Percentiles rank a stretch among this genome's conserved stretches.
Evolutionary conservation across 2,329 filamentous ascomycete species (phyloP).

Genomic region (Knufia fluminis): DNA sequence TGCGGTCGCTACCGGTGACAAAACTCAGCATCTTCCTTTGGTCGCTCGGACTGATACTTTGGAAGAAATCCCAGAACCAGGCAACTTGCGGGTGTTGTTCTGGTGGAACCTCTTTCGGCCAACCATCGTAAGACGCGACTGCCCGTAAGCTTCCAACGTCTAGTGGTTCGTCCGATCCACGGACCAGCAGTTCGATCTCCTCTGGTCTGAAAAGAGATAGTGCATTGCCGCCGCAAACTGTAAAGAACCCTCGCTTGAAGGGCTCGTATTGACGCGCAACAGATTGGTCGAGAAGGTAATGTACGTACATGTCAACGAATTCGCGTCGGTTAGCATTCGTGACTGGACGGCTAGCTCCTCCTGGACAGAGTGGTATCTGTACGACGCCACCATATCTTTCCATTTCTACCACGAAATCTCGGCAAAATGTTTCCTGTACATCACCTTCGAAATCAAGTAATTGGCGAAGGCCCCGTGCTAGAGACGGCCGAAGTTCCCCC

Average conservation of each 20-base stretch:
- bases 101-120: constrained; percentile 43
- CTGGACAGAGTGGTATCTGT: constrained; percentile 61
- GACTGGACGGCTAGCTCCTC: constrained; percentile 64
- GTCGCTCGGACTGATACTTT: constrained; percentile 52
- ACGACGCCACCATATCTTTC: constrained; percentile 65
- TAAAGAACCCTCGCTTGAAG: constrained; percentile 90
- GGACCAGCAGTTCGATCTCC: constrained; percentile 79
- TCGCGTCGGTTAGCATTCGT: constrained; percentile 78
- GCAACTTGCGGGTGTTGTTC: constrained; percentile 58
- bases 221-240: constrained; percentile 80
- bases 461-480: constrained; percentile 66
- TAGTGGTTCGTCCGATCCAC: constrained; percentile 74
- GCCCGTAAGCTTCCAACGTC: constrained; percentile 67
- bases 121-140: constrained; percentile 75
- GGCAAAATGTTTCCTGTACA: constrained; percentile 68
- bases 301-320: constrained; percentile 77
- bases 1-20: constrained; percentile 81
- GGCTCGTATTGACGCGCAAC: constrained; percentile 80
- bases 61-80: constrained; percentile 87
- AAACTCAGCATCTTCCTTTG: constrained; percentile 76
- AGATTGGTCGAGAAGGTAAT: constrained; percentile 67
- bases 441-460: constrained; percentile 77
- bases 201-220: constrained; percentile 79
- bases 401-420: constrained; percentile 69
- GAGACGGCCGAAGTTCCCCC: constrained; percentile 66